These are phyloP conservation scores for Chlorella sorokiniana DNA, from an alignment of 139 green algal species.

Conservation along the genomic window DNA sequence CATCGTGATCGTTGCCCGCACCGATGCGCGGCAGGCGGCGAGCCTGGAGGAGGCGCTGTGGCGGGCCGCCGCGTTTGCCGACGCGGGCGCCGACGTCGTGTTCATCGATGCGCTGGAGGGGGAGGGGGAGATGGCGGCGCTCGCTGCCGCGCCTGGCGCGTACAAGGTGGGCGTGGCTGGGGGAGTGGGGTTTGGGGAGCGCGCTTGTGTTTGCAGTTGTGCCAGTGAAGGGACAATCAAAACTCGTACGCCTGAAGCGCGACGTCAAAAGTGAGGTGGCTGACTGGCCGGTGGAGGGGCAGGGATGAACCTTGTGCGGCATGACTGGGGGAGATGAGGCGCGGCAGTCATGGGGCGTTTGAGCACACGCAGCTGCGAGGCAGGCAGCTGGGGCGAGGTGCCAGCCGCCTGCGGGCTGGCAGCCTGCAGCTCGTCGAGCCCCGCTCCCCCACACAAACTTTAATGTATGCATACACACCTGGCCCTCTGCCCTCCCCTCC, in stretches of 20 bases:
- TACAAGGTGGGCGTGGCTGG: constrained; percentile 9
- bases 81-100: constrained; percentile 90
- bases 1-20: constrained; percentile 92
- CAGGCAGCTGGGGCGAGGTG: too few species aligned
- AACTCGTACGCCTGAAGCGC: too few species aligned
- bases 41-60: constrained; percentile 79
- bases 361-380: too few species aligned
- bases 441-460: too few species aligned
- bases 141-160: constrained; percentile 47
- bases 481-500: neutral
- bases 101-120: constrained; percentile 95
- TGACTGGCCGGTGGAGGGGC: too few species aligned
- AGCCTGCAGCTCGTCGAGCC: too few species aligned
- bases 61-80: constrained; percentile 83
- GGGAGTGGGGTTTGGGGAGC: neutral
- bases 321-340: too few species aligned
- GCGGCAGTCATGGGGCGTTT: too few species aligned
- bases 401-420: too few species aligned
- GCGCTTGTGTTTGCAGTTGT: neutral
- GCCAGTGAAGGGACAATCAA: neutral
- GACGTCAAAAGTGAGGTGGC: too few species aligned
- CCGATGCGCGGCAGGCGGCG: constrained; percentile 76
- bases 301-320: too few species aligned
- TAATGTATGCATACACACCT: neutral
- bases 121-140: constrained; percentile 82